phyloP scores from a whole-genome alignment of 2,329 filamentous ascomycete species.

The Phaeophleospora eucalypticola region DNA sequence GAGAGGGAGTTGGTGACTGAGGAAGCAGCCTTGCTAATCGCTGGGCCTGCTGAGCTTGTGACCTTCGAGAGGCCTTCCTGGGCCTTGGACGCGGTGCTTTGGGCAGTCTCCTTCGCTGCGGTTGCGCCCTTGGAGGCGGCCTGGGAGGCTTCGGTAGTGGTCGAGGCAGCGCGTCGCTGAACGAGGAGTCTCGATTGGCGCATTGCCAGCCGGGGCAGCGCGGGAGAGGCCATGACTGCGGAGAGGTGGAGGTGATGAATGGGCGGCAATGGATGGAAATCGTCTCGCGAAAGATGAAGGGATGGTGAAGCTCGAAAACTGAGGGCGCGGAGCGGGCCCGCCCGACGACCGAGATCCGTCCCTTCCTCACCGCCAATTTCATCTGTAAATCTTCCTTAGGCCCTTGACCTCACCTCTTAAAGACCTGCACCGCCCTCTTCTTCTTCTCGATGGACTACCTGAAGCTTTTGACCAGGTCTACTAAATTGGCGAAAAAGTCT shows the following conservation, averaged over 20 bases:
- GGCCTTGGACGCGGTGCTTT: conserved; percentile 55
- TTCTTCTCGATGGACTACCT: conserved; percentile 61
- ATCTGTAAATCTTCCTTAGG: not conserved
- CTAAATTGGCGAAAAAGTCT: conserved; percentile 51
- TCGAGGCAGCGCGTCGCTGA: conserved; percentile 48
- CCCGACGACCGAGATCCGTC: not conserved
- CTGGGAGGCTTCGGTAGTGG: conserved; percentile 44
- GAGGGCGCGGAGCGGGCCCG: not conserved
- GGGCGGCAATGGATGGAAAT: conserved; percentile 13
- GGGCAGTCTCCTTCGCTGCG: conserved; percentile 44
- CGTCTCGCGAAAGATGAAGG: no score
- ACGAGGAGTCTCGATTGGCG: conserved; percentile 41
- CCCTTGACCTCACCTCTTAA: not conserved
- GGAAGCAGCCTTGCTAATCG: conserved; percentile 67
- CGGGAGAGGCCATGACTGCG: conserved; percentile 44
- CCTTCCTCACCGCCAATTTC: not conserved
- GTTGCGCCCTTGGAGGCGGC: conserved; percentile 35
- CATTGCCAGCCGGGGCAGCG: conserved; percentile 45
- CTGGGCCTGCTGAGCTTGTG: conserved; percentile 72
- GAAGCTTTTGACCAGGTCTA: conserved; percentile 67
- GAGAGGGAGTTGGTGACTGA: conserved; percentile 62
- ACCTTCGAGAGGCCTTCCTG: conserved; percentile 79
- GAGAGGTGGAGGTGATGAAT: conserved; percentile 12
- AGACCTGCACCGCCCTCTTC: no score
- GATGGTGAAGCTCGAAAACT: no score